These are phyloP conservation scores for Alternaria arborescens DNA, from an alignment of 2,329 filamentous ascomycete genomes.

Conservation along the genomic window DNA sequence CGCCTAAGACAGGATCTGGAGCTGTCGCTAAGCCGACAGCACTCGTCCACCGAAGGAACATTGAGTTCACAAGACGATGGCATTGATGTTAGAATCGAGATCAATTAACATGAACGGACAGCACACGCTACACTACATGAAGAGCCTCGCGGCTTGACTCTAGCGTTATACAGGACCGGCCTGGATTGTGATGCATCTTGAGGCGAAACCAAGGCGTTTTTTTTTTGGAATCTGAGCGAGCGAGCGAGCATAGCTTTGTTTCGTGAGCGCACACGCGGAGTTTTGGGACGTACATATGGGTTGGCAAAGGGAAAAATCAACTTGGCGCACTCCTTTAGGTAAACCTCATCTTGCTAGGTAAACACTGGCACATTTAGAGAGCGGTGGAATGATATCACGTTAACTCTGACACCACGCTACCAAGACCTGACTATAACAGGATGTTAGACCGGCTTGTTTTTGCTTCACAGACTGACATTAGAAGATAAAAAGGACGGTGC, in stretches of 20 bases:
- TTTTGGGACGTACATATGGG: constrained; percentile 13
- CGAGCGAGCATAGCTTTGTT: not conserved
- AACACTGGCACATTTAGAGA: not conserved
- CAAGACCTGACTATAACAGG: not conserved
- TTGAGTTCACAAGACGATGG: not conserved
- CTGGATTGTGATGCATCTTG: constrained; percentile 13
- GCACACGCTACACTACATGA: constrained; percentile 1
- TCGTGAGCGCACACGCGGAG: constrained; percentile 8
- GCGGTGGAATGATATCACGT: not conserved
- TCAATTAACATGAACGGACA: not conserved
- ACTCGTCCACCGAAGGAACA: constrained; percentile 1
- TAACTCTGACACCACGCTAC: not conserved
- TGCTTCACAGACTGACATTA: no score
- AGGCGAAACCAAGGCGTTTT: constrained; percentile 13
- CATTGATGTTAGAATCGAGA: not conserved
- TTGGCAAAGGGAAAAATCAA: not conserved
- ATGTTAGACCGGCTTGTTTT: not conserved
- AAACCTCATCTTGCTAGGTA: not conserved
- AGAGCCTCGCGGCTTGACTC: constrained; percentile 1
- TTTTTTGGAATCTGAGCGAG: not conserved
- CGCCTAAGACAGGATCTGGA: constrained; percentile 20
- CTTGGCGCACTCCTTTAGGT: constrained; percentile 1
- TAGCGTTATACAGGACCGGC: not conserved
- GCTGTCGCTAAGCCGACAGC: constrained; percentile 17
- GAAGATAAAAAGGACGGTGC: not conserved